Evolutionary conservation across 495 filamentous ascomycete species (phyloP), one percentile per base, ranked within the genome.

Genomic region (Evernia prunastri): DNA sequence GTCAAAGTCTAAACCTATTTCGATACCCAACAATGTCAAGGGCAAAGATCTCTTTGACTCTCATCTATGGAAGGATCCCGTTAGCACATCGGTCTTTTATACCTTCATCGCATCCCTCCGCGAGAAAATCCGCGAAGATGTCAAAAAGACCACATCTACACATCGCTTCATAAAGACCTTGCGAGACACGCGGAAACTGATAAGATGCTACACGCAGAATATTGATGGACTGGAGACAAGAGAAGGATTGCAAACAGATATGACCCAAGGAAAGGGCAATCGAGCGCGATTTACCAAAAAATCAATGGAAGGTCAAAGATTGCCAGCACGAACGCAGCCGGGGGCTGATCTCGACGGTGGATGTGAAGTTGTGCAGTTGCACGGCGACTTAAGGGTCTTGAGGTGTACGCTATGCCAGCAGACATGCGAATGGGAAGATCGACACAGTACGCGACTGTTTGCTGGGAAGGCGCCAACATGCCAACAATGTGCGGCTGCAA

Each of bases 141-240:
- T 82, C 36, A 81, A 79, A 42, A 72, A 74, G n/a, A 82, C 84
- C 0, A 80, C 82, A 39, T 78, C 81, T 0, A 84, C 84, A 3
- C 86, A 89, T 70, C 81, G 78, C 45, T 88, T 89, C 66, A 81
- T 89, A 53, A 78, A 80, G 37, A 79, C 80, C 12, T 77, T 89
- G 15, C 77, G 85, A 18, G 84, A 89, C 70, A 78, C 78, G 42
- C 79, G 84, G 4, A 84, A 85, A 53, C 72, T 89, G 29, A 81
- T 87, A 20, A 72, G 86, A 39, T 87, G 85, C 59, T 89, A 89
- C 66, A 89, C 86, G 0, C 87, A 89, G 67, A 89, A 89, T 58
- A 89, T 89, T 36, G 87, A 89, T 63, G 82, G 82, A 63, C 76
- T 89, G 8, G 87, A 89, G 64, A 82, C 84, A 59, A 80, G 85